Evolutionary conservation across 257 asterid species (phyloP).

Genomic region (Asclepias syriaca): DNA sequence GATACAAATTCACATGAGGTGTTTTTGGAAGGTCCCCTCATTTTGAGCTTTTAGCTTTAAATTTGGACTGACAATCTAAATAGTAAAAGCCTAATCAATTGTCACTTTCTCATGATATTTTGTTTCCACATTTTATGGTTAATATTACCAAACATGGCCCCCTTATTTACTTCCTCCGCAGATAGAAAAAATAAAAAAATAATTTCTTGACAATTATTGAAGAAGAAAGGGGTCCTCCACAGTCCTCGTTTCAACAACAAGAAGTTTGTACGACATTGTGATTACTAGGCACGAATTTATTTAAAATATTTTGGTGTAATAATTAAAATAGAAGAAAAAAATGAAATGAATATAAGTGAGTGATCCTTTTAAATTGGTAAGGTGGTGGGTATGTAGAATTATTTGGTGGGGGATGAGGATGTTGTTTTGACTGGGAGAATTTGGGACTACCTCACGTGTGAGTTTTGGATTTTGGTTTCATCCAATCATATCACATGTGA

Average conservation of each 20-base stretch:
- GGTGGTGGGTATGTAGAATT: too few species aligned
- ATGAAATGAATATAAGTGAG: too few species aligned
- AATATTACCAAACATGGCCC: neutral
- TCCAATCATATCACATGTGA: too few species aligned
- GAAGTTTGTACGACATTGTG: too few species aligned
- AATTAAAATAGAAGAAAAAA: too few species aligned
- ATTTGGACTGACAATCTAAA: neutral
- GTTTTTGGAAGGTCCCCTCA: neutral
- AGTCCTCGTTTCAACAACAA: too few species aligned
- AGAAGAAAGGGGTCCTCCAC: neutral
- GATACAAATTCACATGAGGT: neutral
- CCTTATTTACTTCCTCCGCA: neutral
- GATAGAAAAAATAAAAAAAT: too few species aligned
- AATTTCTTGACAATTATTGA: neutral
- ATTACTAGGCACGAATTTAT: too few species aligned
- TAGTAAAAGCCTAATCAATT: neutral
- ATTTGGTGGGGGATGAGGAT: too few species aligned
- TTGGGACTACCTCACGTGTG: conserved; percentile 8
- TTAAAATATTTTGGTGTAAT: too few species aligned
- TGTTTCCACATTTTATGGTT: neutral
- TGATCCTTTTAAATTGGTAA: too few species aligned
- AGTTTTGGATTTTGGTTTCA: neutral
- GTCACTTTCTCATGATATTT: neutral
- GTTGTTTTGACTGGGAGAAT: neutral
- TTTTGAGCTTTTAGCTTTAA: neutral